Base-by-base conservation (phyloP, 2,329 filamentous ascomycete species). In the Phoma herbarum region DNA sequence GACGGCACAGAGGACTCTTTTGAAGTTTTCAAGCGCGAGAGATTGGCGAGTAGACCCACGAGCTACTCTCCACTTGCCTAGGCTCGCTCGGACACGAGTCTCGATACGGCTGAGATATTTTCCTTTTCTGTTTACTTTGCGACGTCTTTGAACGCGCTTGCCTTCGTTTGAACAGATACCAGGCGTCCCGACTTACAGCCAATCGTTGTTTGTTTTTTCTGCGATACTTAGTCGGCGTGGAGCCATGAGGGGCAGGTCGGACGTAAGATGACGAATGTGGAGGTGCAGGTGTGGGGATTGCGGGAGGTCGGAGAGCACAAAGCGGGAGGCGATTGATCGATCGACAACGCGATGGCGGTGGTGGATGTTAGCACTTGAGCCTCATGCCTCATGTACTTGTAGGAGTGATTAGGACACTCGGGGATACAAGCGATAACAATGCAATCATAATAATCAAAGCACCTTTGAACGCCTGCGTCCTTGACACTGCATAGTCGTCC, bases 21-120 rank as follows among this genome's bases (percentile, higher is more conserved):
- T 47, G 62, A 60, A 35, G 61, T 61, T 16, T 68, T 65, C 26
- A 51, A 52, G 31, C 54, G 62, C 43, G 53, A 56, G 20, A 59
- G 53, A 29, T 43, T 66, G 37, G 56, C 47, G 10, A 65, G 51
- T 57, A 57, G 66, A 26, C 65, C 65, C 5, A 68, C 64, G 18
- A 70, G 60, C 45, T 71, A 71, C 35, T 69, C 68, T 22, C 68
- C 68, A 18, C 54, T 69, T 49, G 62, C 63, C 37, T 53, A 52
- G 39, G 12, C 16, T 25, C 14, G 3, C n/a, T 28, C n/a, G 9
- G 10, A 25, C 16, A 11, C 33, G 11, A 29, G 31, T 29, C 14
- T n/a, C 26, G 7, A 26, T 20, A 47, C 54, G 31, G 22, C 47
- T 25, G 33, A 29, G 11, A 18, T 25, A 14, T 51, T 46, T 25